Base-by-base conservation (phyloP, 2,329 filamentous ascomycete species). In the Dactylellina parvicollis region DNA sequence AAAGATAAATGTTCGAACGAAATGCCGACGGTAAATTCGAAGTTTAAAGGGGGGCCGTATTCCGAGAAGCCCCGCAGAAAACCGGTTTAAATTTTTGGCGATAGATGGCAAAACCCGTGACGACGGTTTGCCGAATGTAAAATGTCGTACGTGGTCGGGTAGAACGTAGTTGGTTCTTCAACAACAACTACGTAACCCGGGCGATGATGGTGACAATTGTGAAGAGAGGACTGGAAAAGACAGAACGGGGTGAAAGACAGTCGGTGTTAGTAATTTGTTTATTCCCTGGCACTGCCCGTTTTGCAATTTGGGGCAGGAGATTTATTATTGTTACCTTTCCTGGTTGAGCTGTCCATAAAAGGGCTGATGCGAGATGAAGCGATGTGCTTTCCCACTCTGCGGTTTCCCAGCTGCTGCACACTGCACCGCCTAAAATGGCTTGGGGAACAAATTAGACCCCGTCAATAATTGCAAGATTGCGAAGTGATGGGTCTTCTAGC, bases 291-390 rank as follows among this genome's bases (percentile, higher is more conserved):
- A 67, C 62, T 36, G 62, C 62, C 62, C 52, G 55, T 50, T 67
- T 71, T 60, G 49, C 66, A 56, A 57, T 62, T 71, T 56, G 49
- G 47, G 66, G 66, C 59, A 71, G 66, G 66, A 71, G 57, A 56
- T 4, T 69, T 71, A 71, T 64, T 72, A 64, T 60, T 65, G 26
- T 64, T 72, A 59, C 67, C 67, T 65, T 72, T 65, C 67, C 60
- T 65, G 67, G 59, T 52, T 59, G 67, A 65, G 52, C 32, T 64
- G 67, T 64, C 67, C 67, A 52, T 64, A 64, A 72, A 72, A 72
- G 67, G 67, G 59, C 56, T 57, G 67, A 65, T 59, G 67, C 67
- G 59, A 65, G 60, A 72, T 72, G 67, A 72, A 65, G 67, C 67
- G 60, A 65, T 72, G 67, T 71, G 67, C 59, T 56, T 71, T 71